Percentiles rank a stretch among this genome's conserved stretches.
phyloP scores from a whole-genome alignment of 1,139 yeast species.

The Geotrichum histeridarum region DNA sequence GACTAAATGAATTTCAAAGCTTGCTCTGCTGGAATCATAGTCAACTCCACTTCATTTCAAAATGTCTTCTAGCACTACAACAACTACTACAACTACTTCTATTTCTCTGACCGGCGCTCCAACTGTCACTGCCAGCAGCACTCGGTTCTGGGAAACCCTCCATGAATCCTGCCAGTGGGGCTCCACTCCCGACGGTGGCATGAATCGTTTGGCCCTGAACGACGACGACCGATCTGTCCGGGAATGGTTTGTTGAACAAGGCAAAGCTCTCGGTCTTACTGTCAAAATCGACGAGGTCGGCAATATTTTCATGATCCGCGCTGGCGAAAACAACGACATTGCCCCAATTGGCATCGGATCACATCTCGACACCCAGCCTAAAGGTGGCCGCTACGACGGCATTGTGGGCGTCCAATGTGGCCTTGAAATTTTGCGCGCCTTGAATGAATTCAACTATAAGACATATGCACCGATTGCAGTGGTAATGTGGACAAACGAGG shows the following conservation, averaged over 20 bases:
- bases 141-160: conserved; percentile 52
- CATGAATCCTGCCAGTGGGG: conserved; percentile 62
- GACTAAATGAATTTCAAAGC: no score
- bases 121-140: conserved; percentile 29
- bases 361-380: conserved; percentile 74
- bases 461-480: conserved; percentile 65
- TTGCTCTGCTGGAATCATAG: not conserved
- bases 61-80: conserved; percentile 1
- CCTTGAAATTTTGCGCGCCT: conserved; percentile 58
- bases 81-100: not conserved
- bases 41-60: not conserved
- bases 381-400: conserved; percentile 73
- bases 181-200: conserved; percentile 59
- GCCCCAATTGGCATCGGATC: conserved; percentile 67
- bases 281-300: conserved; percentile 61
- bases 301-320: conserved; percentile 59
- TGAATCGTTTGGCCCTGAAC: conserved; percentile 52
- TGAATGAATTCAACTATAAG: conserved; percentile 51
- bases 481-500: conserved; percentile 71
- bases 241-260: conserved; percentile 60
- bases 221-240: conserved; percentile 62
- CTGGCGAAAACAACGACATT: conserved; percentile 47
- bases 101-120: not conserved
- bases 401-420: conserved; percentile 65
- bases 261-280: conserved; percentile 50